Base-by-base conservation (phyloP, 352 stramenopile genomes). In the Phytophthora uliginosa region DNA sequence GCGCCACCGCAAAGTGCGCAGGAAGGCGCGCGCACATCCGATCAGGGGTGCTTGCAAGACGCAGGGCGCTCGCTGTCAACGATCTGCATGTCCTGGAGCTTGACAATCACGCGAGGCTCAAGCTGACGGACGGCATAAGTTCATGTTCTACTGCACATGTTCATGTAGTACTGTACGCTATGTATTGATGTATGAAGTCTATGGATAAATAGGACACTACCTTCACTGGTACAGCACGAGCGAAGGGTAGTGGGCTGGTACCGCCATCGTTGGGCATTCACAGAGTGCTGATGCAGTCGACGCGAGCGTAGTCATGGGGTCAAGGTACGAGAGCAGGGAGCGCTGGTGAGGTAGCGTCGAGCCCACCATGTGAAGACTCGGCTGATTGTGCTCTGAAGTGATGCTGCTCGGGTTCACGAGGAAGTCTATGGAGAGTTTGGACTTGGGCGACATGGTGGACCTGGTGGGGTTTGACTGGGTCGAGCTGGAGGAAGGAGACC, bases 351-450 rank as follows among this genome's bases (percentile, higher is more conserved):
- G 66, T 3, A 77, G 28, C 12, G 55, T 34, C 3, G 36, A 56
- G 34, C n/a, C 53, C 2, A 18, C 22, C 24, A 67, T 42, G 60
- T 61, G 59, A n/a, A 78, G 38, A 7, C 52, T 24, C 9, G 67
- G 56, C 22, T 60, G 47, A 31, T 53, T 63, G 24, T 12, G 34
- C 28, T 63, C 59, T 17, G 54, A 66, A 10, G 48, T 54, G n/a
- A 17, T 8, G 38, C 51, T 26, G 59, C 62, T 73, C 20, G 75
- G 77, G 65, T 85, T 88, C 15, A 85, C 58, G 24, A 90, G 73
- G 54, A 86, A 92, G 71, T 86, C 80, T 60, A 90, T 84, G 52
- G 79, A 81, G 31, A 86, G 76, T 52, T 85, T 83, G 20, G 77
- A 71, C 10, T 76, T 76, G 38, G 72, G 69, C 12, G 73, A 81